A percentile compares a stretch with the other conserved stretches of the same genome.
Evolutionary conservation across 1,284 basidiomycete species (phyloP).

Genomic region (Mycosarcoma maydis): DNA sequence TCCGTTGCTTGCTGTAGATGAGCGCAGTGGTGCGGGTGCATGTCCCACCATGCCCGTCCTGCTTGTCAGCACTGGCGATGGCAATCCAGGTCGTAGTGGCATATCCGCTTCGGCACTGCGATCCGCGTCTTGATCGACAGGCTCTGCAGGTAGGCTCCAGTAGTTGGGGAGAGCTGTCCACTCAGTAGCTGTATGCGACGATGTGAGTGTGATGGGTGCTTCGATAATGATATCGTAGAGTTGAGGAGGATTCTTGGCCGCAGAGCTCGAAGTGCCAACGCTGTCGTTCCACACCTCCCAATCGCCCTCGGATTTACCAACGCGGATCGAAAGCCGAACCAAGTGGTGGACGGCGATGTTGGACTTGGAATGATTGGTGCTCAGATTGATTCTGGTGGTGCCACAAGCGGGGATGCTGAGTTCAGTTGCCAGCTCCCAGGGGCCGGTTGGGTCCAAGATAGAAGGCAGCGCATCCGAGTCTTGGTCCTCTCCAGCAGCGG

Average conservation of each 20-base stretch:
- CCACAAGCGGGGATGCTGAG: constrained; percentile 60
- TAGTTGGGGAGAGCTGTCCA: constrained; percentile 64
- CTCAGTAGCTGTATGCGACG: constrained; percentile 59
- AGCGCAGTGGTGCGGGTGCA: constrained; percentile 6
- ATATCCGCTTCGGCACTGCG: constrained; percentile 8
- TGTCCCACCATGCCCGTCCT: constrained; percentile 24
- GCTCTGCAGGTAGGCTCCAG: constrained; percentile 44
- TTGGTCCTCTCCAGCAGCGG: constrained; percentile 49
- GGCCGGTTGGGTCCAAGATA: constrained; percentile 71
- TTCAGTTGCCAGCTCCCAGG: constrained; percentile 71
- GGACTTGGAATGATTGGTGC: constrained; percentile 82
- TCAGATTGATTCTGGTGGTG: constrained; percentile 75
- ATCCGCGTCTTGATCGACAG: constrained; percentile 4
- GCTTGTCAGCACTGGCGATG: constrained; percentile 26
- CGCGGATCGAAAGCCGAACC: constrained; percentile 84
- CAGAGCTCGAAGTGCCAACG: constrained; percentile 2
- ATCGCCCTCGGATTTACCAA: constrained; percentile 72
- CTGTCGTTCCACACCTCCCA: constrained; percentile 12
- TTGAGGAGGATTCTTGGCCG: constrained; percentile 17
- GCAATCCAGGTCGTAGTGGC: constrained; percentile 23
- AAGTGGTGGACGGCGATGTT: constrained; percentile 82
- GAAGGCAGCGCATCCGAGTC: constrained; percentile 54
- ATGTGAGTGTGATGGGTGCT: constrained; percentile 74
- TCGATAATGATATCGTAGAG: constrained; percentile 89
- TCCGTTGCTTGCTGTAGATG: constrained; percentile 1